phyloP scores from a whole-genome alignment of 2,329 filamentous ascomycete species.

The Pseudocercospora eumusae region DNA sequence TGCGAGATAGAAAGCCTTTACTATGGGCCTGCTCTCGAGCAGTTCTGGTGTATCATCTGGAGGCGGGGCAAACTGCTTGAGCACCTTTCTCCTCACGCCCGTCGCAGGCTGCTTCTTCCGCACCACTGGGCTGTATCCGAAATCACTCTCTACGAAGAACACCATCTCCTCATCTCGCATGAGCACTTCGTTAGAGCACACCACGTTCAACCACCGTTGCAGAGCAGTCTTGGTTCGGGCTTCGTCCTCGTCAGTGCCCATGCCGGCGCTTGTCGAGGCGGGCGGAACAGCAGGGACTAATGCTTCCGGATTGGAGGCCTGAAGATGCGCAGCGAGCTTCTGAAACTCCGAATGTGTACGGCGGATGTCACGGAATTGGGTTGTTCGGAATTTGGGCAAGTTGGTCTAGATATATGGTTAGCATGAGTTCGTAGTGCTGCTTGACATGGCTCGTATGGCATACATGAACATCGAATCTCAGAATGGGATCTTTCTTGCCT shows the following conservation, averaged over 20 bases:
- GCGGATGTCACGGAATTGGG: conserved; percentile 95
- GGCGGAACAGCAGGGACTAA: conserved; percentile 92
- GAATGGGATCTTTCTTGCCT: conserved; percentile 90
- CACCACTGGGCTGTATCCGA: conserved; percentile 94
- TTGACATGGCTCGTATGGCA: conserved; percentile 37
- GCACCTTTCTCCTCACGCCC: conserved; percentile 86
- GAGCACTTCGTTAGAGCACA: conserved; percentile 87
- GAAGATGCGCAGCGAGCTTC: conserved; percentile 93
- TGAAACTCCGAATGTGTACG: conserved; percentile 93
- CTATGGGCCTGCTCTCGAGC: conserved; percentile 81
- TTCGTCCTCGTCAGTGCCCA: conserved; percentile 95
- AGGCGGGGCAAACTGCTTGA: conserved; percentile 97
- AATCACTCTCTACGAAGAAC: conserved; percentile 98
- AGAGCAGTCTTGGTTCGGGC: conserved; percentile 81
- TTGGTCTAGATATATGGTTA: conserved; percentile 71
- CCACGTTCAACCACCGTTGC: conserved; percentile 92
- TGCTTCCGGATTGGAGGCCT: conserved; percentile 95
- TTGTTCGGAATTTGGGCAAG: conserved; percentile 95
- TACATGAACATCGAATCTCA: conserved; percentile 97
- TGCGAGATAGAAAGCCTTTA: conserved; percentile 93
- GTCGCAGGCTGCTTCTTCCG: conserved; percentile 96
- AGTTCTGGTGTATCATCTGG: conserved; percentile 96
- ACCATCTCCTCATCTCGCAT: conserved; percentile 97
- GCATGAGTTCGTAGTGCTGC: neutral
- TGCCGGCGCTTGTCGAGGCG: conserved; percentile 89